Evolutionary conservation across 371 early-diverging fungal species (phyloP).

Genomic region (Phascolomyces articulosus): DNA sequence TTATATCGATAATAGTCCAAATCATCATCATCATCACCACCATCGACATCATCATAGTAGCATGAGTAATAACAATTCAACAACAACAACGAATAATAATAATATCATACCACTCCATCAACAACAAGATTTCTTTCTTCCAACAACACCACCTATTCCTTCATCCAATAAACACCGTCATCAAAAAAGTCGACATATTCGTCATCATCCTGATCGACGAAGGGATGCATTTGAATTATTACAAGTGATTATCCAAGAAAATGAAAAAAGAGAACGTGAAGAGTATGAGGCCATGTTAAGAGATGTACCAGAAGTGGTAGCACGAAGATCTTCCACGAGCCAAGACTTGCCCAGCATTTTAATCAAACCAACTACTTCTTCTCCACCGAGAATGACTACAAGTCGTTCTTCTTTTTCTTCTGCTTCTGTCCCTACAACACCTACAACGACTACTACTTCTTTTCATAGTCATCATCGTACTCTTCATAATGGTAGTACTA

Average conservation of each 20-base stretch:
- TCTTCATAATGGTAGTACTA: too few relatives aligned
- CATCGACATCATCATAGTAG: too few relatives aligned
- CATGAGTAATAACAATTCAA: too few relatives aligned
- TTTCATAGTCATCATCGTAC: not conserved
- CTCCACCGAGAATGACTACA: not conserved
- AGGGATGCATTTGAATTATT: slow-evolving; percentile 38
- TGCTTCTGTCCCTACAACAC: not conserved
- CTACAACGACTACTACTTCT: slow-evolving; percentile 7
- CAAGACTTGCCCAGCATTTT: slow-evolving; percentile 22
- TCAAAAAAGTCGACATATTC: not conserved
- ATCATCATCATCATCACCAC: not conserved
- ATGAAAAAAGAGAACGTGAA: slow-evolving; percentile 34
- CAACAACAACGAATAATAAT: not conserved
- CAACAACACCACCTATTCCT: not conserved
- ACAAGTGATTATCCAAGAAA: slow-evolving; percentile 42
- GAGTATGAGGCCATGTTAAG: slow-evolving; percentile 33
- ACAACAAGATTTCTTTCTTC: not conserved
- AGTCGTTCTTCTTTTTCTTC: slow-evolving; percentile 5
- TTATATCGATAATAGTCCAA: too few relatives aligned
- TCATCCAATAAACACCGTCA: not conserved
- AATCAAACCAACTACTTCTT: slow-evolving; percentile 16
- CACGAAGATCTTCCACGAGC: slow-evolving; percentile 8
- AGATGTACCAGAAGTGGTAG: slow-evolving; percentile 25
- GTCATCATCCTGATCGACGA: slow-evolving; percentile 35
- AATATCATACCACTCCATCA: not conserved